phyloP scores from a whole-genome alignment of 2,329 filamentous ascomycete genomes.

The Cladophialophora yegresii region DNA sequence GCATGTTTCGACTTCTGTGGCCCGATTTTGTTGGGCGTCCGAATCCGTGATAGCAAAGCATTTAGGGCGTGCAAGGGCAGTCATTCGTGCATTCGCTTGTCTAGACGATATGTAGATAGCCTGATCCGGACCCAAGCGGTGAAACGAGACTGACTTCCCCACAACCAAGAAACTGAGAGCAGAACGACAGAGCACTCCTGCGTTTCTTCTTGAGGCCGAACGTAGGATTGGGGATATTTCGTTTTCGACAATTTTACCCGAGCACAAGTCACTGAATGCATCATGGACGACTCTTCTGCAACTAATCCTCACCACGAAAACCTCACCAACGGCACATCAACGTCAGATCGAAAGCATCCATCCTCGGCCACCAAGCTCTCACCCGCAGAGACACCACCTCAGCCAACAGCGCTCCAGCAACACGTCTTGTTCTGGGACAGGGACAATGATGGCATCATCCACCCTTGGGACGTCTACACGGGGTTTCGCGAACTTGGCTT shows the following conservation, averaged over 20 bases:
- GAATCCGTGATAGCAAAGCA: not conserved
- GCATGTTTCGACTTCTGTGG: not conserved
- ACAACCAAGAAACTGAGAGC: not conserved
- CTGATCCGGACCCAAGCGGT: conserved; percentile 10
- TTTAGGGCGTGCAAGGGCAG: not conserved
- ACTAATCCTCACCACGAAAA: not conserved
- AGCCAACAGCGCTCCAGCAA: conserved; percentile 27
- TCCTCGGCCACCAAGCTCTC: not conserved
- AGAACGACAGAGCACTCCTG: not conserved
- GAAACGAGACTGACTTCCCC: not conserved
- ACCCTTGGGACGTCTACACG: conserved; percentile 54
- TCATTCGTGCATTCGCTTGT: conserved; percentile 1
- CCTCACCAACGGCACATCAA: not conserved
- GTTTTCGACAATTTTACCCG: not conserved
- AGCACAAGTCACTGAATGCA: not conserved
- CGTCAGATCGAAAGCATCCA: not conserved
- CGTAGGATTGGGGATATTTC: not conserved
- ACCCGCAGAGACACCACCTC: not conserved
- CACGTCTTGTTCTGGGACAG: conserved; percentile 54
- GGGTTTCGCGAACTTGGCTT: conserved; percentile 53
- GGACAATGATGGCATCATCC: conserved; percentile 56
- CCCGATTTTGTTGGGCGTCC: conserved; percentile 6
- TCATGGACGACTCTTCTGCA: not conserved
- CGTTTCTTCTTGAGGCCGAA: not conserved
- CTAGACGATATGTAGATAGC: not conserved